Percentiles rank a stretch among this genome's conserved stretches.
phyloP scores from a whole-genome alignment of 345 rosid genomes.

The Abelmoschus esculentus region DNA sequence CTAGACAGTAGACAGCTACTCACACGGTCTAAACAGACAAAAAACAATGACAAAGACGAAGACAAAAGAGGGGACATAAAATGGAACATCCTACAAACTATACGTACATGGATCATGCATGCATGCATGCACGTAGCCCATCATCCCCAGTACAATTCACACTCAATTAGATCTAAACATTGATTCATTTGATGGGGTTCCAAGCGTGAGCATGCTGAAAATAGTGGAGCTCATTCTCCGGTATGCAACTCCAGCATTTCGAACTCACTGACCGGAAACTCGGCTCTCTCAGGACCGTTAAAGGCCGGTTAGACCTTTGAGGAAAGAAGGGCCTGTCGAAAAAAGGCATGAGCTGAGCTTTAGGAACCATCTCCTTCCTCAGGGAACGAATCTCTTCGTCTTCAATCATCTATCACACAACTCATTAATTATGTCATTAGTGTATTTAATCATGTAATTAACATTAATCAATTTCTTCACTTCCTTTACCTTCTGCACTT shows the following conservation, averaged over 20 bases:
- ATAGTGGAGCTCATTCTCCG: conserved; percentile 36
- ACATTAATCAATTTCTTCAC: no score
- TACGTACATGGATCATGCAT: background rate
- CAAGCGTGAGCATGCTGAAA: conserved; percentile 36
- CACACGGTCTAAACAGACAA: no score
- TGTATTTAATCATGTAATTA: background rate
- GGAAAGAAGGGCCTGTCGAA: conserved; percentile 76
- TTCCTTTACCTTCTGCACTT: conserved; percentile 46
- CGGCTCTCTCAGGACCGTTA: conserved; percentile 73
- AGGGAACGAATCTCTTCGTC: conserved; percentile 64
- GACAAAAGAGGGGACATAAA: no score
- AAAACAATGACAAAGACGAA: no score
- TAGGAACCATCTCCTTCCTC: conserved; percentile 82
- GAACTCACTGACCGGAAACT: conserved; percentile 42
- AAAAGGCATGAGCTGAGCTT: conserved; percentile 79
- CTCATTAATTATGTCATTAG: background rate
- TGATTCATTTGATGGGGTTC: conserved; percentile 23
- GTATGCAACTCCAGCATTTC: conserved; percentile 53
- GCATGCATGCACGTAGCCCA: background rate
- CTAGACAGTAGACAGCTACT: background rate
- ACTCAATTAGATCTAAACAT: background rate
- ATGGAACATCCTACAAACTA: no score
- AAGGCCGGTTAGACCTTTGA: conserved; percentile 68
- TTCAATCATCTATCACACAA: conserved; percentile 50
- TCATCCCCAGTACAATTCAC: background rate